These are phyloP conservation scores for Hypoxylon sp. DNA, from an alignment of 2,329 filamentous ascomycete species.

Conservation along the genomic window DNA sequence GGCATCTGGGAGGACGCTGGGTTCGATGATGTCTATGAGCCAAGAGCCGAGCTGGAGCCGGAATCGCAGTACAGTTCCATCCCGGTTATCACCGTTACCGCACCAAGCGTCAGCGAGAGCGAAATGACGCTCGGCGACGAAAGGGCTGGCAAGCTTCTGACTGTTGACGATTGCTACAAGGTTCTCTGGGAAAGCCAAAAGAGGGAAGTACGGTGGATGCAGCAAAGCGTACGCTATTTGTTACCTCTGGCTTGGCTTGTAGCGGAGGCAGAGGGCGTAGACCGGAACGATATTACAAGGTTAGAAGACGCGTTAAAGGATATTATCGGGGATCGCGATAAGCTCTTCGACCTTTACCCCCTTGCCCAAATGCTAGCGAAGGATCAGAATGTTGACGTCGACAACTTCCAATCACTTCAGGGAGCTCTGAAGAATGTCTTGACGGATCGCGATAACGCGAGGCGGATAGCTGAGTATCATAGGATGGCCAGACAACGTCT, in stretches of 20 bases:
- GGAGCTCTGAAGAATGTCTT: slow-evolving; percentile 31
- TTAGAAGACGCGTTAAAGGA: slow-evolving; percentile 30
- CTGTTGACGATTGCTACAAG: slow-evolving; percentile 36
- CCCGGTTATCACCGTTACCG: slow-evolving; percentile 31
- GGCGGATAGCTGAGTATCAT: slow-evolving; percentile 27
- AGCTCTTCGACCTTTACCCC: slow-evolving; percentile 38
- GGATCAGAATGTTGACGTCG: slow-evolving; percentile 39
- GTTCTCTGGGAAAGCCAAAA: slow-evolving; percentile 26
- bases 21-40: slow-evolving; percentile 16
- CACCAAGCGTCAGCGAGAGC: slow-evolving; percentile 15
- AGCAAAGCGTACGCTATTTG: slow-evolving; percentile 7
- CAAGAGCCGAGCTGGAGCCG: not conserved
- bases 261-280: slow-evolving; percentile 39
- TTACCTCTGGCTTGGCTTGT: slow-evolving; percentile 41
- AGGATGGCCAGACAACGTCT: slow-evolving; percentile 18
- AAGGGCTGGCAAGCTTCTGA: slow-evolving; percentile 5
- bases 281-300: slow-evolving; percentile 19
- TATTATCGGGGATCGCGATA: slow-evolving; percentile 43
- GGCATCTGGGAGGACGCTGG: slow-evolving; percentile 33
- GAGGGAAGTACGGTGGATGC: slow-evolving; percentile 24
- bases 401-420: slow-evolving; percentile 28
- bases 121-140: not conserved
- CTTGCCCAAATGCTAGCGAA: slow-evolving; percentile 43
- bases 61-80: not conserved
- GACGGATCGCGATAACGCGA: slow-evolving; percentile 38